These are phyloP conservation scores for Maudiozyma serrabonitensis DNA, from an alignment of 805 yeast genomes.

Conservation along the genomic window DNA sequence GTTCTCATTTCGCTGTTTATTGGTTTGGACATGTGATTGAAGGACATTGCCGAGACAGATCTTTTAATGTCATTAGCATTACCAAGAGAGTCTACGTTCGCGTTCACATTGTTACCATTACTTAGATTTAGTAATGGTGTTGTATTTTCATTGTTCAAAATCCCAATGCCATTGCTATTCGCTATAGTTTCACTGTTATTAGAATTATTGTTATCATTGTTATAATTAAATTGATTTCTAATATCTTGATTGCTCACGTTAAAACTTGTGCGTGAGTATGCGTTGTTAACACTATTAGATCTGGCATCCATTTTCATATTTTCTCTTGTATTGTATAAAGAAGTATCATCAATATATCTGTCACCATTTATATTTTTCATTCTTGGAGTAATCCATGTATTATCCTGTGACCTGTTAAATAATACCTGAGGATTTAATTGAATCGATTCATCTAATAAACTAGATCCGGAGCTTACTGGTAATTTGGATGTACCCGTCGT, in stretches of 20 bases:
- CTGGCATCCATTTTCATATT: background rate
- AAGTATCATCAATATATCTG: too few relatives aligned
- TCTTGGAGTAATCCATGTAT: background rate
- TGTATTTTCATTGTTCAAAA: background rate
- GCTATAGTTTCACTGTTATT: background rate
- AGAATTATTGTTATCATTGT: background rate
- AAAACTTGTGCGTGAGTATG: background rate
- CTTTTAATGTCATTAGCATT: background rate
- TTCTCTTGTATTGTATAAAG: background rate
- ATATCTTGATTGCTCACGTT: background rate
- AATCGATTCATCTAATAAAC: background rate
- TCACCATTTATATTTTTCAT: background rate
- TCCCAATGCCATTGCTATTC: background rate
- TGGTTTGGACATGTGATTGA: background rate
- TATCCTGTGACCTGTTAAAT: background rate
- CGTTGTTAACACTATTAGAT: background rate
- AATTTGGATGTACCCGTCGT: background rate
- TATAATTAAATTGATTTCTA: background rate
- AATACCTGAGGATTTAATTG: slow-evolving; percentile 4
- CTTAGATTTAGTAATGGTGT: background rate
- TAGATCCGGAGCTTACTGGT: background rate
- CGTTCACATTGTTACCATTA: background rate
- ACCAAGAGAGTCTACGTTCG: background rate
- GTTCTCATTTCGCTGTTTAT: background rate
- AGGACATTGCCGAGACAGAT: background rate